Percentiles rank a stretch among this genome's conserved stretches.
Evolutionary conservation across 176 grass and related monocot genomes (phyloP).

Genomic region (Coix lacrymajobi): DNA sequence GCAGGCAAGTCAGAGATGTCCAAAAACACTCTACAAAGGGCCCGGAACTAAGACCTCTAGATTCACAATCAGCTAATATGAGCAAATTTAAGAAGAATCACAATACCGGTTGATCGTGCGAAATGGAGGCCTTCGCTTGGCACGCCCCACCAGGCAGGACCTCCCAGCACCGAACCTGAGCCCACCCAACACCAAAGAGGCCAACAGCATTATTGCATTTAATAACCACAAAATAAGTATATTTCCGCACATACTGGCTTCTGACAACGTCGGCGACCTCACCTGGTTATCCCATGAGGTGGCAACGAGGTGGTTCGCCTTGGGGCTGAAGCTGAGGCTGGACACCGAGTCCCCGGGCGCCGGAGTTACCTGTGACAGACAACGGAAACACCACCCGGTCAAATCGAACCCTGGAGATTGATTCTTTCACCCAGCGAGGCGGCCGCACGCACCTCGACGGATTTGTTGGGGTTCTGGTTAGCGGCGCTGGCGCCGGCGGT

Average conservation of each 20-base stretch:
- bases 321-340: constrained; percentile 83
- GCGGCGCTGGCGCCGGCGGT: constrained; percentile 14
- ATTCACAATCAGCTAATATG: background rate
- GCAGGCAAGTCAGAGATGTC: no score
- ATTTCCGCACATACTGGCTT: background rate
- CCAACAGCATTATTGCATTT: constrained; percentile 13
- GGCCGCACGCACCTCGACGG: constrained; percentile 37
- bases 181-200: background rate
- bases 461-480: constrained; percentile 72
- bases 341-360: constrained; percentile 60
- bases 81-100: background rate
- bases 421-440: background rate
- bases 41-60: background rate
- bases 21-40: no score
- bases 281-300: constrained; percentile 96
- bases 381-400: background rate
- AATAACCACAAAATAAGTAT: background rate
- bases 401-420: constrained; percentile 6
- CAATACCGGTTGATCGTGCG: constrained; percentile 62
- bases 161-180: constrained; percentile 89
- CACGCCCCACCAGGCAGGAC: constrained; percentile 46
- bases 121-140: constrained; percentile 78
- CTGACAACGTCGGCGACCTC: background rate
- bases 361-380: constrained; percentile 7
- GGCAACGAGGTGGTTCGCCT: constrained; percentile 64